These are phyloP conservation scores for Calonectria pseudoreteaudii DNA, from an alignment of 2,329 filamentous ascomycete species.

Conservation along the genomic window DNA sequence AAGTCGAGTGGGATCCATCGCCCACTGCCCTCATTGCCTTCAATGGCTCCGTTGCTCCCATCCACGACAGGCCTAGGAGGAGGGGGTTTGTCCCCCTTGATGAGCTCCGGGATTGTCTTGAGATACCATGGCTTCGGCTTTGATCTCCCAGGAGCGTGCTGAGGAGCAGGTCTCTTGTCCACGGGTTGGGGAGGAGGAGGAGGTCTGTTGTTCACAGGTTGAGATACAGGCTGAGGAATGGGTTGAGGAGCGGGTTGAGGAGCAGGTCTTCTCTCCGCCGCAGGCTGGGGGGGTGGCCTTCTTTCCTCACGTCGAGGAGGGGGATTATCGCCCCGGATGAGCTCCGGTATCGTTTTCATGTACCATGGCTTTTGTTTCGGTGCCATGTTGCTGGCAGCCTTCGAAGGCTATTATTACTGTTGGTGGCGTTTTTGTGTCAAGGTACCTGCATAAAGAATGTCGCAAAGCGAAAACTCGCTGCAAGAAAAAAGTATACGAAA, in stretches of 20 bases:
- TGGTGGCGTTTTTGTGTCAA: background rate
- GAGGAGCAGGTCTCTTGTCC: background rate
- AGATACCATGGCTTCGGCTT: slow-evolving; percentile 4
- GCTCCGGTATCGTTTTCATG: background rate
- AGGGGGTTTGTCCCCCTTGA: background rate
- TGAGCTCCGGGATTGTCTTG: background rate
- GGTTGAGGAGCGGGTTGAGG: background rate
- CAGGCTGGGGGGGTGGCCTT: background rate
- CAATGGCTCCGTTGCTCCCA: background rate
- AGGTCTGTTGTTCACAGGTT: background rate
- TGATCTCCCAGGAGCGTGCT: background rate
- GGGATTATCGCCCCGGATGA: background rate
- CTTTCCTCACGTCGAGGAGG: background rate
- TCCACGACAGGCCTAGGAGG: background rate
- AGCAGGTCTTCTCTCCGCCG: background rate
- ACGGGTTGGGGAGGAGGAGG: background rate
- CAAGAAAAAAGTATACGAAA: background rate
- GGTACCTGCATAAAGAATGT: background rate
- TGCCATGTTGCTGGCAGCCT: background rate
- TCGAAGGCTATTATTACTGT: background rate
- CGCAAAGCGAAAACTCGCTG: background rate
- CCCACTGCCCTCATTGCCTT: background rate
- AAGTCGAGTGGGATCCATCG: background rate
- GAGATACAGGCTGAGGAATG: background rate
- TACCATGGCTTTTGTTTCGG: background rate